Percentiles rank a stretch among this genome's conserved stretches.
Evolutionary conservation across 257 asterid genomes (phyloP).

Genomic region (Verbascum thapsus): DNA sequence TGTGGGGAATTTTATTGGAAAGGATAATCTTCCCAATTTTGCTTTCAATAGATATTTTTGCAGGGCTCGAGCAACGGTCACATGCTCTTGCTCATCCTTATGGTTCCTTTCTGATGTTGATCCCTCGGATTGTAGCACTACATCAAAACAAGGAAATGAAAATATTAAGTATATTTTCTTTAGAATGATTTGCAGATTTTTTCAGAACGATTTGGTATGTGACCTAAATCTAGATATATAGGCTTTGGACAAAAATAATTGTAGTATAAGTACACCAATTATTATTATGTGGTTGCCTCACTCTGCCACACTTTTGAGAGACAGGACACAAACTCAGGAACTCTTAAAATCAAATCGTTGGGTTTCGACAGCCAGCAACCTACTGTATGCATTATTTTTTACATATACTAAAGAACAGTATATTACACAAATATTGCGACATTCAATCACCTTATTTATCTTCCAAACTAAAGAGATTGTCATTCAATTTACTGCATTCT

Average conservation of each 20-base stretch:
- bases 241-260: too few species aligned
- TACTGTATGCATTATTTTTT: not conserved
- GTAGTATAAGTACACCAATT: too few species aligned
- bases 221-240: too few species aligned
- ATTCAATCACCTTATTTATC: not conserved
- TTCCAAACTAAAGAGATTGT: not conserved
- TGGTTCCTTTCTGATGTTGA: constrained; percentile 50
- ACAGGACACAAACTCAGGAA: too few species aligned
- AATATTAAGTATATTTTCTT: constrained; percentile 14
- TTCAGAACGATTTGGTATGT: too few species aligned
- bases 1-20: constrained; percentile 80
- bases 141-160: constrained; percentile 27
- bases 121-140: constrained; percentile 72
- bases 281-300: too few species aligned
- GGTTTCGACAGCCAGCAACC: not conserved
- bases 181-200: too few species aligned
- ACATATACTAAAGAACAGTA: not conserved
- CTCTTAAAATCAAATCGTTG: too few species aligned
- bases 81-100: constrained; percentile 93
- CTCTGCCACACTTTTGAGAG: too few species aligned
- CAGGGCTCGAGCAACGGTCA: constrained; percentile 86
- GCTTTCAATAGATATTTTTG: constrained; percentile 72
- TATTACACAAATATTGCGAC: not conserved
- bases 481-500: not conserved
- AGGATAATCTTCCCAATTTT: constrained; percentile 54